These are phyloP conservation scores for Musa schizocarpa DNA, from an alignment of 176 grass and related monocot species.

Conservation along the genomic window DNA sequence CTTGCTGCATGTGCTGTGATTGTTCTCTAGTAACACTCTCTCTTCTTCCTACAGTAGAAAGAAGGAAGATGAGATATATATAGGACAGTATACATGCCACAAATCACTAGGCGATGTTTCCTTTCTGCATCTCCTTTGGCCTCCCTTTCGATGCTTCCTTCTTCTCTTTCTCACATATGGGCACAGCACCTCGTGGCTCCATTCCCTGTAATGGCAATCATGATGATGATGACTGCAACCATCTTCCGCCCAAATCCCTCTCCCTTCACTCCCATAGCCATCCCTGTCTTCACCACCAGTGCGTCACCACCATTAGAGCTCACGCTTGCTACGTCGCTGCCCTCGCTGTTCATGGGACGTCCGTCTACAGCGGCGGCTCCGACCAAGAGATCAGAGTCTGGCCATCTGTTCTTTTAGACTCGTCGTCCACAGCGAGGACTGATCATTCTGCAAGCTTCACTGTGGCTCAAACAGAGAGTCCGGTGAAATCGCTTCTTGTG, in stretches of 20 bases:
- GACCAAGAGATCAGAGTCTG: conserved; percentile 48
- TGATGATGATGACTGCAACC: background rate
- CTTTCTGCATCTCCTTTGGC: too few relatives aligned
- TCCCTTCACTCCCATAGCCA: conserved; percentile 1
- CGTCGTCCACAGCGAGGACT: background rate
- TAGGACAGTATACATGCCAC: too few relatives aligned
- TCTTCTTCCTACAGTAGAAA: too few relatives aligned
- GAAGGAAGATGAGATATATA: too few relatives aligned
- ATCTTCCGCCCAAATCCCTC: background rate
- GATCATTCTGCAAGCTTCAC: background rate
- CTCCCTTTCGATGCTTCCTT: too few relatives aligned
- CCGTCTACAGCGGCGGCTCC: conserved; percentile 37
- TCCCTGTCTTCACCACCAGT: conserved; percentile 11
- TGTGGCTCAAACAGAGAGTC: conserved; percentile 25
- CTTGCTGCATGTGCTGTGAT: too few relatives aligned
- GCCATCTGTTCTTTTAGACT: conserved; percentile 5
- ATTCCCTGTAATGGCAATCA: too few relatives aligned
- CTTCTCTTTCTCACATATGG: too few relatives aligned
- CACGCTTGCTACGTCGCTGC: conserved; percentile 58
- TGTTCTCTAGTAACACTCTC: too few relatives aligned
- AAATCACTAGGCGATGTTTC: too few relatives aligned
- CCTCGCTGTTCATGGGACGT: conserved; percentile 25
- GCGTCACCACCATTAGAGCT: conserved; percentile 41
- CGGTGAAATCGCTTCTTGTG: conserved; percentile 45
- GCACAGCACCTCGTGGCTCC: too few relatives aligned